Percentiles rank a stretch among this genome's conserved stretches.
Conservation (phyloP, 1,284 basidiomycete genomes). For the Stereum hirsutum region DNA sequence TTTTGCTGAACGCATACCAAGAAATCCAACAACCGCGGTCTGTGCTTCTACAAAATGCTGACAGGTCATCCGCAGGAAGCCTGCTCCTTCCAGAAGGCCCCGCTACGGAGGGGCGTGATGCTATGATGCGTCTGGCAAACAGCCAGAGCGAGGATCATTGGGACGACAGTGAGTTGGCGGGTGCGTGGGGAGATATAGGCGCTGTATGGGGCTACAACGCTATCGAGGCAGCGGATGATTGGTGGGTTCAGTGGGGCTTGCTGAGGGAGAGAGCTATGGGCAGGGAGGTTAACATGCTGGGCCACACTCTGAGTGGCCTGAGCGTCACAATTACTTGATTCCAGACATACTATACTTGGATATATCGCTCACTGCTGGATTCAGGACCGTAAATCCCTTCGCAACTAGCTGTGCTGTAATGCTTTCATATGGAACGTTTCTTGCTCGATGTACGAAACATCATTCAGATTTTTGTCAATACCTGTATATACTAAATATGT, state of each 20-base stretch:
- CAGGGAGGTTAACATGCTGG: background rate
- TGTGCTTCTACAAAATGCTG: slow-evolving; percentile 10
- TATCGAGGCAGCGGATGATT: slow-evolving; percentile 10
- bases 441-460: too few relatives aligned
- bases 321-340: background rate
- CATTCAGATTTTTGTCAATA: too few relatives aligned
- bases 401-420: too few relatives aligned
- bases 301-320: too few relatives aligned
- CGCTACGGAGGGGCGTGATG: slow-evolving; percentile 12
- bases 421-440: too few relatives aligned
- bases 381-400: too few relatives aligned
- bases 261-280: slow-evolving; percentile 2
- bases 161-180: slow-evolving; percentile 11
- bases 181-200: slow-evolving; percentile 11
- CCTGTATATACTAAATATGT: too few relatives aligned
- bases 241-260: slow-evolving; percentile 7
- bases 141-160: slow-evolving; percentile 6
- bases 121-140: slow-evolving; percentile 4
- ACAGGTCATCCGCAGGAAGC: slow-evolving; percentile 10
- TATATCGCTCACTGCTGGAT: too few relatives aligned
- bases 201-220: slow-evolving; percentile 11
- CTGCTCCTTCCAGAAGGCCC: slow-evolving; percentile 12
- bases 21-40: slow-evolving; percentile 16
- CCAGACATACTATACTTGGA: too few relatives aligned
- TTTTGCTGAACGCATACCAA: slow-evolving; percentile 17